Percentiles rank a stretch among this genome's conserved stretches.
Evolutionary conservation across 306 rosid genomes (phyloP).

Genomic region (Potentilla sterilis): DNA sequence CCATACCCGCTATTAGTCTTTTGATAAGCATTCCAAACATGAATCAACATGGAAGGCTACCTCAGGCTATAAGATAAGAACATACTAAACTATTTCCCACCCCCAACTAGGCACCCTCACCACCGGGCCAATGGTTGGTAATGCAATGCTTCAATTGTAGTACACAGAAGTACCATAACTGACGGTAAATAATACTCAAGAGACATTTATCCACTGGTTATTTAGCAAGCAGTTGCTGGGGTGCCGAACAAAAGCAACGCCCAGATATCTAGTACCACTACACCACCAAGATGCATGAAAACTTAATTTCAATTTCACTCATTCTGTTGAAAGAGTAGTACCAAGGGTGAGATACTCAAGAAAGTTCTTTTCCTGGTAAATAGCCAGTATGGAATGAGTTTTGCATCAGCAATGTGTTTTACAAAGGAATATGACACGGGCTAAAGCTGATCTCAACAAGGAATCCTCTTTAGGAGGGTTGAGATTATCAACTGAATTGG

Average conservation of each 20-base stretch:
- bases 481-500: not conserved
- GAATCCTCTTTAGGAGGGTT: not conserved
- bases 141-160: conserved; percentile 1
- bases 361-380: not conserved
- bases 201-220: not conserved
- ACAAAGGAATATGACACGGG: not conserved
- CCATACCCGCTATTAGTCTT: not conserved
- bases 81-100: not conserved
- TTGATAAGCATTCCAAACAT: not conserved
- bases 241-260: not conserved
- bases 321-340: not conserved
- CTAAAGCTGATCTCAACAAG: not conserved
- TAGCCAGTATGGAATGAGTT: not conserved
- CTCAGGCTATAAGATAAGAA: not conserved
- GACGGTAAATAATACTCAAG: not conserved
- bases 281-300: not conserved
- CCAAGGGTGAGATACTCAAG: not conserved
- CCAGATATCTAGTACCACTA: not conserved
- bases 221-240: not conserved
- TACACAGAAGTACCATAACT: not conserved
- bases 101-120: not conserved
- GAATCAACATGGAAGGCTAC: not conserved
- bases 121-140: not conserved
- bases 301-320: not conserved
- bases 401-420: not conserved